Conservation (phyloP, 345 rosid species). For the Bruguiera sexangula region DNA sequence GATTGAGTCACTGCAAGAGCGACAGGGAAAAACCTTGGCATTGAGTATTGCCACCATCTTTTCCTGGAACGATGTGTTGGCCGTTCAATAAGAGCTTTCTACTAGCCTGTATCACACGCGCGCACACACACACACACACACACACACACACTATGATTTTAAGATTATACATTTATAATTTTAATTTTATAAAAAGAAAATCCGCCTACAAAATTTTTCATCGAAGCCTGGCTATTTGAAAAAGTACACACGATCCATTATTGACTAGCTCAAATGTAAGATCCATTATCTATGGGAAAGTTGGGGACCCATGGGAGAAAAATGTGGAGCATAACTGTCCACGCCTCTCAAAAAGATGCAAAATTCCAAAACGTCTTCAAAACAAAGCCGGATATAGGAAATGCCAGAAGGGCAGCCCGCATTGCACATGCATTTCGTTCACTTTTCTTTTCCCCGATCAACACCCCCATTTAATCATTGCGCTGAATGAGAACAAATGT, state of each 20-base stretch:
- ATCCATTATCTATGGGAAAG: neutral
- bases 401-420: slow-evolving; percentile 34
- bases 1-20: too few relatives aligned
- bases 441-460: slow-evolving; percentile 25
- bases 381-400: slow-evolving; percentile 28
- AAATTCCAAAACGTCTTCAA: slow-evolving; percentile 28
- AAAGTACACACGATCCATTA: neutral
- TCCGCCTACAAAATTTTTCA: too few relatives aligned
- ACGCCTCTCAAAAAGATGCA: slow-evolving; percentile 19
- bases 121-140: too few relatives aligned
- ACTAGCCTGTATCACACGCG: neutral
- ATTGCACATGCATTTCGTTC: slow-evolving; percentile 44
- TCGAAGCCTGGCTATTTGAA: too few relatives aligned
- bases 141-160: too few relatives aligned
- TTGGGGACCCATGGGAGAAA: slow-evolving; percentile 23
- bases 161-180: too few relatives aligned
- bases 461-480: slow-evolving; percentile 46
- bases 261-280: neutral
- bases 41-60: too few relatives aligned
- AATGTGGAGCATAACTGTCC: slow-evolving; percentile 39
- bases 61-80: too few relatives aligned
- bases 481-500: slow-evolving; percentile 28
- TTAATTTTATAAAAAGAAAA: neutral
- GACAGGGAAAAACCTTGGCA: too few relatives aligned
- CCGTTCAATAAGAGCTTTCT: neutral